Conservation (phyloP, 345 rosid genomes). For the Microcos paniculata region DNA sequence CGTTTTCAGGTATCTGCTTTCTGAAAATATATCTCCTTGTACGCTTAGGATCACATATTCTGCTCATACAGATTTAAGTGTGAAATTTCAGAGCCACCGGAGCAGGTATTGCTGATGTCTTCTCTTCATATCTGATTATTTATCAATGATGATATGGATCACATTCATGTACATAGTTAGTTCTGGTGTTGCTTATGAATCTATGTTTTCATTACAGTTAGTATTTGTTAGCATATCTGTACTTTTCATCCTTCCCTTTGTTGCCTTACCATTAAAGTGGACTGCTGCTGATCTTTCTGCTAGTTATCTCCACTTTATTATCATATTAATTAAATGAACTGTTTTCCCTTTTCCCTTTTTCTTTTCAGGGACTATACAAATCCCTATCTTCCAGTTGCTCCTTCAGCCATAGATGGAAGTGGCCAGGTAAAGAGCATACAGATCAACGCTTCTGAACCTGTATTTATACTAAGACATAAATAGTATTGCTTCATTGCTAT, state of each 20-base stretch:
- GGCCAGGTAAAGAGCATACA: conserved; percentile 52
- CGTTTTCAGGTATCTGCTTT: conserved; percentile 75
- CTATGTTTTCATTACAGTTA: background rate
- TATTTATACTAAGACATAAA: conserved; percentile 3
- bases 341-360: background rate
- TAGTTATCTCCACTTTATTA: conserved; percentile 4
- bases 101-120: conserved; percentile 63
- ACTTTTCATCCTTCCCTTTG: background rate
- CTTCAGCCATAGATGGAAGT: conserved; percentile 90
- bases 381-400: conserved; percentile 94
- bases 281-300: background rate
- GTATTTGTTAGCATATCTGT: background rate
- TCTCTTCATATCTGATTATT: background rate
- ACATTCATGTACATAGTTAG: background rate
- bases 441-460: background rate
- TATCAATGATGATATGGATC: conserved; percentile 4
- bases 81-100: conserved; percentile 94
- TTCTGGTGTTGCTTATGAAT: background rate
- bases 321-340: background rate
- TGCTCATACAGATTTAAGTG: conserved; percentile 98
- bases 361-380: conserved; percentile 90
- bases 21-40: conserved; percentile 70
- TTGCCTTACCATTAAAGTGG: background rate
- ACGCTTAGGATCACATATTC: conserved; percentile 93
- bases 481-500: background rate